These are phyloP conservation scores for Lathyrus oleraceus DNA, from an alignment of 306 rosid genomes.

Conservation along the genomic window DNA sequence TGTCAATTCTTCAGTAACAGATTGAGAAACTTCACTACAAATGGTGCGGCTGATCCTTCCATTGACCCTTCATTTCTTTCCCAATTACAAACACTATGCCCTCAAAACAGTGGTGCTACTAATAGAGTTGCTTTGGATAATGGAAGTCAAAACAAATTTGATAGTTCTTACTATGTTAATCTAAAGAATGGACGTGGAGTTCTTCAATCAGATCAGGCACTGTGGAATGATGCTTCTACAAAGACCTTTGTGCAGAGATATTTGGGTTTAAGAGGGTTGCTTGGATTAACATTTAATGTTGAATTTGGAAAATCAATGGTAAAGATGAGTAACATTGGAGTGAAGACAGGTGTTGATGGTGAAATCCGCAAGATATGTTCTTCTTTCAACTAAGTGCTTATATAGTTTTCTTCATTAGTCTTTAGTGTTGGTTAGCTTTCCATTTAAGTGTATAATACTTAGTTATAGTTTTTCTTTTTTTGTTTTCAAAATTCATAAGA, in stretches of 20 bases:
- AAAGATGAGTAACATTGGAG: conserved; percentile 63
- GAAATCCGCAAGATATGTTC: conserved; percentile 66
- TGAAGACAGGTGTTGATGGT: conserved; percentile 47
- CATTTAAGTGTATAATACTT: conserved; percentile 3
- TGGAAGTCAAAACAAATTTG: conserved; percentile 46
- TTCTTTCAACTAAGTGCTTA: conserved; percentile 40
- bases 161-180: conserved; percentile 44
- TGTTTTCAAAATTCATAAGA: neutral
- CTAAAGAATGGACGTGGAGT: conserved; percentile 49
- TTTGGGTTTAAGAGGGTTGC: conserved; percentile 38
- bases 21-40: conserved; percentile 52
- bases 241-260: conserved; percentile 43
- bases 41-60: conserved; percentile 50
- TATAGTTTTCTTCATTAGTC: neutral
- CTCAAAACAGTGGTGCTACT: conserved; percentile 42
- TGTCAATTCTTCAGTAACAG: conserved; percentile 53
- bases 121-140: conserved; percentile 50
- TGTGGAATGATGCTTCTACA: conserved; percentile 66
- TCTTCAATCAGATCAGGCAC: conserved; percentile 56
- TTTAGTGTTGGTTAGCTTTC: neutral
- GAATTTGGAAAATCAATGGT: conserved; percentile 69
- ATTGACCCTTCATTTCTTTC: conserved; percentile 53
- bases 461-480: neutral
- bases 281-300: conserved; percentile 41
- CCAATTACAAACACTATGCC: conserved; percentile 50